Evolutionary conservation across 2,329 filamentous ascomycete species (phyloP), one percentile per base, ranked within the genome.

Genomic region (Fusarium mundagurra): DNA sequence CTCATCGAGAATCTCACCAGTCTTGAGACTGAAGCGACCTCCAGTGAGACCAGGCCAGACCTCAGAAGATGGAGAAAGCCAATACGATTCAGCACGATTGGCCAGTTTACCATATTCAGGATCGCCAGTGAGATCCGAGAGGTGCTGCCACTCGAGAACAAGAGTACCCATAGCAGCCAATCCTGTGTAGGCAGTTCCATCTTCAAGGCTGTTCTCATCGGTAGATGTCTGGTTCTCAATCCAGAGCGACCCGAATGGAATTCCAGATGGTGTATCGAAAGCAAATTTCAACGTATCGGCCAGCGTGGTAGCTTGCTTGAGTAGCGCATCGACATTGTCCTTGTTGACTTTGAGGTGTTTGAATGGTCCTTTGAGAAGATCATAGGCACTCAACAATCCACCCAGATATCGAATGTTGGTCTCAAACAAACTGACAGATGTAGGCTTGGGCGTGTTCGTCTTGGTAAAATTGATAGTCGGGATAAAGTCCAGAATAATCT

Each of bases 291-390:
- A 6, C 5, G 59, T 69, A 3, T 86, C 3, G 93, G 93, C 92
- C 92, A 96, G 87, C 88, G 78, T 89, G 85, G 68, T 89, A 88
- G 13, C 85, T 87, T 60, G 84, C 80, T 73, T 87, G 86, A 24
- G 90, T 3, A 89, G 80, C 76, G 88, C 86, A 31, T 83, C 71
- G 1, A 87, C 86, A 74, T 89, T 89, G 16, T 78, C 71, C 47
- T 88, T 80, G 9, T 89, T 81, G 13, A 82, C 77, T 8, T 78
- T 70, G 29, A 70, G 67, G 22, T 70, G 67, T 9, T 29, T 31
- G 27, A 70, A 69, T 0, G 59, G 67, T 45, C 87, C 84, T 14
- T 81, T 79, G 70, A 85, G 86, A 43, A 89, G 80, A 62, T 88
- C 86, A 66, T 88, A 87, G 1, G 87, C 86, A 6, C 85, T 80